These are phyloP conservation scores for Xerocomus amazonicus DNA, from an alignment of 1,284 basidiomycete genomes.

Conservation along the genomic window DNA sequence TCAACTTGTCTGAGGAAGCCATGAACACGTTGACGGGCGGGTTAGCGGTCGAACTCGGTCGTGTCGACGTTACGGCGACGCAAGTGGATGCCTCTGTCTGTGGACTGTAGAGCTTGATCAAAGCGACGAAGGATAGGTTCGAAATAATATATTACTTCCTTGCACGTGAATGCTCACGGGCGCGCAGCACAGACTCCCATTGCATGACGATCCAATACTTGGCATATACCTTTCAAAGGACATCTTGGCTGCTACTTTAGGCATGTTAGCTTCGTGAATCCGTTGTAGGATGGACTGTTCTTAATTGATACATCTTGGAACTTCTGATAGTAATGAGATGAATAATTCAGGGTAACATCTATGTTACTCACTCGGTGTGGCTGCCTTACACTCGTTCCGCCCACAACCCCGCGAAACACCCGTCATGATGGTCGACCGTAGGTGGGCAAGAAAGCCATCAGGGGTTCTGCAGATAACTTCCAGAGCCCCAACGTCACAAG, in stretches of 20 bases:
- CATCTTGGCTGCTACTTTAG: neutral
- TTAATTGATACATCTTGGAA: neutral
- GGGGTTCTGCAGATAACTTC: constrained; percentile 51
- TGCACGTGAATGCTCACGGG: no score
- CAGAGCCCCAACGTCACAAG: constrained; percentile 55
- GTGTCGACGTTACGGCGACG: constrained; percentile 17
- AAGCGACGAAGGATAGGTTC: no score
- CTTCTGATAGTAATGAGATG: neutral
- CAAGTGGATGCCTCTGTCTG: constrained; percentile 27
- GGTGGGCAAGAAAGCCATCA: constrained; percentile 47
- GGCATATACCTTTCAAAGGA: neutral
- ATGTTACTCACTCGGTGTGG: neutral
- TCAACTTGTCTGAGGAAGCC: constrained; percentile 36
- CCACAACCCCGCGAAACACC: constrained; percentile 29
- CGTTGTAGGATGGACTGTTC: neutral
- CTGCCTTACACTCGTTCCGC: constrained; percentile 22
- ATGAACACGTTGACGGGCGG: constrained; percentile 35
- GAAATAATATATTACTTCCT: no score
- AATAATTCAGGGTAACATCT: neutral
- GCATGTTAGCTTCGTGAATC: neutral
- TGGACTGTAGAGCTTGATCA: constrained; percentile 11
- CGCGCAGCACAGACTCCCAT: neutral
- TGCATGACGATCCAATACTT: no score
- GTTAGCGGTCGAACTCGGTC: constrained; percentile 27
- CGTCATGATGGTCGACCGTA: constrained; percentile 45